Base-by-base conservation (phyloP, 106 monocot genomes). In the Chionographis japonica region DNA sequence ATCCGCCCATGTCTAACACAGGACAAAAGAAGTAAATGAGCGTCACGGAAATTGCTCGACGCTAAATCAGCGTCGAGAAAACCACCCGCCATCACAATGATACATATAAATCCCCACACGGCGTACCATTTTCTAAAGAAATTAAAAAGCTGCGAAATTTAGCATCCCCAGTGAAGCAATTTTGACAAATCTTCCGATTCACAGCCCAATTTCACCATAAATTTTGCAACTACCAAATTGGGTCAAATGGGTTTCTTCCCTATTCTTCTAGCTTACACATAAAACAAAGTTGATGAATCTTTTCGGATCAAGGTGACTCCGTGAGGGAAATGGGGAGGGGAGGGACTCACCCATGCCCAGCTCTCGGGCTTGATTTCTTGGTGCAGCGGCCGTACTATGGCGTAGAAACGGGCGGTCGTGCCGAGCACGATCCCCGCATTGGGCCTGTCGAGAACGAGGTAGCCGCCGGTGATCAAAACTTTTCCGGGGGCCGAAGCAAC, bases 401-500 rank as follows among this genome's bases (percentile, higher is more conserved):
- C 78, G 58, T 92, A 98, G 74, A 98, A 98, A 4, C 97, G 92
- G 50, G 97, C 84, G 52, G 61, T 90, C 52, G 97, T 92, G 77
- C 97, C 92, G 39, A 98, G 80, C 38, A 98, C 90, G 46, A 92
- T 66, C 39, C 97, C 92, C 3, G 89, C 75, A 62, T 98, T 98
- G 40, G 97, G 89, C 19, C 85, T 78, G 49, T 98, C 97, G 50
- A 98, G 68, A 53, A 98, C 72, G 38, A 98, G 90, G 78, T 98
- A 98, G 4, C 97, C 97, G 6, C 97, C 97, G 11, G 92, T 81
- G 46, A 97, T 75, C 72, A 97, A 55, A 56, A 97, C 97, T 78
- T 97, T 97, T n/a, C 97, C 97, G 2, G 97, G 97, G 56, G 92
- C 92, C 50, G 97, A 97, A 56, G 84, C 92, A 75, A 98, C 89